These are phyloP conservation scores for Fusarium gaditjirri DNA, from an alignment of 2,329 filamentous ascomycete species.

Conservation along the genomic window DNA sequence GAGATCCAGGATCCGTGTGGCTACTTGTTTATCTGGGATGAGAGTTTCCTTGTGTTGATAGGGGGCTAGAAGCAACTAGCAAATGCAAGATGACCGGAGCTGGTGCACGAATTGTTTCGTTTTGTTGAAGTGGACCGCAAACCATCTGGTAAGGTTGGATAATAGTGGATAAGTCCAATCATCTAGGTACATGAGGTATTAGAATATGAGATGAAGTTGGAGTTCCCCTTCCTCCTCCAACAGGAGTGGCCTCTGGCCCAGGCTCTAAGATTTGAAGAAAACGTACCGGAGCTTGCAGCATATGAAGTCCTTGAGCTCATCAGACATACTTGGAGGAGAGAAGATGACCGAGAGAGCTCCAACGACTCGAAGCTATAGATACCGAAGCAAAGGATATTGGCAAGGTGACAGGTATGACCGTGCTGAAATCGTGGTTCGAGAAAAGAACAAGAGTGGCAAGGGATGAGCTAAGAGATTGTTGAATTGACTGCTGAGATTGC, in stretches of 20 bases:
- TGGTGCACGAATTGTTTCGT: too few relatives aligned
- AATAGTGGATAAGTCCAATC: background rate
- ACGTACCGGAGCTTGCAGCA: background rate
- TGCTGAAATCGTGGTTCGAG: background rate
- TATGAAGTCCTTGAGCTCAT: background rate
- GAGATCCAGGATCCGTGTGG: too few relatives aligned
- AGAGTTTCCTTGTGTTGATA: background rate
- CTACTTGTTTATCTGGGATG: background rate
- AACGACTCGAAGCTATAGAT: background rate
- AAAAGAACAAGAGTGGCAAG: background rate
- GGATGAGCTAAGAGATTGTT: background rate
- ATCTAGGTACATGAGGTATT: background rate
- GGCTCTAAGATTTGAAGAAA: background rate
- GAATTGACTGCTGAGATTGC: background rate
- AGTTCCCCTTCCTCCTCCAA: background rate
- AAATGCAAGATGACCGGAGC: background rate
- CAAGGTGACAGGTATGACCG: fast-evolving
- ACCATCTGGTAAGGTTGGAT: too few relatives aligned
- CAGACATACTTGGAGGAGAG: background rate
- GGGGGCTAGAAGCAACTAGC: background rate
- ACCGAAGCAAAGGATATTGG: background rate
- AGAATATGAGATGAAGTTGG: background rate
- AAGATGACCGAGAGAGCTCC: background rate
- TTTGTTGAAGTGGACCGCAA: background rate
- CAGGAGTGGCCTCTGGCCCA: too few relatives aligned